Evolutionary conservation across 2,329 filamentous ascomycete species (phyloP).

Genomic region (Verticillium alfalfae): DNA sequence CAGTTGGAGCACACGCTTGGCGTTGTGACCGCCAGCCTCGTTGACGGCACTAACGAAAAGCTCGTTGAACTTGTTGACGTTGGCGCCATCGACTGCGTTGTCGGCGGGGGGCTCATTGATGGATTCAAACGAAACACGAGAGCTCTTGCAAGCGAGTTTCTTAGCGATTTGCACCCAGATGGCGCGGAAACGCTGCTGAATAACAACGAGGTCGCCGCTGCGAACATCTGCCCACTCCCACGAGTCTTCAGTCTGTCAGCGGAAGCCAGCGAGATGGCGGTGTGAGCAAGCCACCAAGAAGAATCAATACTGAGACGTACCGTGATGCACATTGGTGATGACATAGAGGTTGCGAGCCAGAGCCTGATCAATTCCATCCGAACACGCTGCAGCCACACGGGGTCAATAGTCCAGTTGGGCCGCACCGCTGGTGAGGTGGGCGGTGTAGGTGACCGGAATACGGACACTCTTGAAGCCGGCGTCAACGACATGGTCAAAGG

Average conservation of each 20-base stretch:
- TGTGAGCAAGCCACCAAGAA: not conserved
- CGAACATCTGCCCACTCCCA: conserved; percentile 52
- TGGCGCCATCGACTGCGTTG: conserved; percentile 40
- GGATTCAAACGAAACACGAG: conserved; percentile 49
- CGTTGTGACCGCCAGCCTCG: conserved; percentile 49
- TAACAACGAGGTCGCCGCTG: conserved; percentile 40
- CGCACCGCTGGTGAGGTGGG: conserved; percentile 45
- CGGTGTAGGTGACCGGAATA: conserved; percentile 54
- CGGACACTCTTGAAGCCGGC: conserved; percentile 53
- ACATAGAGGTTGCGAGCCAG: conserved; percentile 43
- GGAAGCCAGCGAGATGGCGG: not conserved
- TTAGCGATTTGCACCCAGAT: conserved; percentile 54
- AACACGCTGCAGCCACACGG: conserved; percentile 52
- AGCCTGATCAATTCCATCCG: conserved; percentile 51
- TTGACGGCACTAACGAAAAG: conserved; percentile 49
- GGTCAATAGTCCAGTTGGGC: conserved; percentile 48
- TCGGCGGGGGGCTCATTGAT: conserved; percentile 54
- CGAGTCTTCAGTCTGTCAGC: conserved; percentile 30
- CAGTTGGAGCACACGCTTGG: conserved; percentile 47
- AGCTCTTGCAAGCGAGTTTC: conserved; percentile 48
- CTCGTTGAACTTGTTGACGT: conserved; percentile 50
- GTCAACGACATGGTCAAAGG: conserved; percentile 45
- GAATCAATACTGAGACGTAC: conserved; percentile 8
- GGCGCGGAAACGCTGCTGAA: conserved; percentile 50
- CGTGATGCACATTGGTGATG: conserved; percentile 54